Evolutionary conservation across 129 eudicot species (phyloP), one percentile per base, ranked within the genome.

Genomic region (Cynara cardunculus): DNA sequence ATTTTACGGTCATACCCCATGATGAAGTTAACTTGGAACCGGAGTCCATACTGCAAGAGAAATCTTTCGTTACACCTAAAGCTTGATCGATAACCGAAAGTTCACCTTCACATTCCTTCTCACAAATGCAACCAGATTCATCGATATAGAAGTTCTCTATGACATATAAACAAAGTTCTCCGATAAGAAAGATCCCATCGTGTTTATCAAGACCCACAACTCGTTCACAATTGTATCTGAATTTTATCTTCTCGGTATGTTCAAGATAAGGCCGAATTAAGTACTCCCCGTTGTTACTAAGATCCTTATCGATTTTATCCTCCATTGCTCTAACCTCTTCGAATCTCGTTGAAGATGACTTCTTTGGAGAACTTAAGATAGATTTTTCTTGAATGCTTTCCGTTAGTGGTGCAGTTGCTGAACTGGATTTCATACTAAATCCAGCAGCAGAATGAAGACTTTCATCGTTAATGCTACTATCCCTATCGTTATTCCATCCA

Each of bases 31-130:
- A 88, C 90, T 93, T 91, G 44, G 97, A 89, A 32, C 91, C 89
- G 0, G 96, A 89, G 74, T 92, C 98, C 87, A 82, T 64, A 73
- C 90, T 85, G 81, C 83, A 75, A 30, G 93, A 84, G 28, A 89
- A 86, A 73, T 96, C 99, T 75, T 91, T 96, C 74, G 94, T 92
- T 4, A 96, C 99, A 44, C 99, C 99, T 81, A 96, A 89, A 37
- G 99, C 99, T 88, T 93, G 98, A 86, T 96, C 99, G 74, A 94
- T 94, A 67, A 94, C 84, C n/a, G 98, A 94, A 24, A 94, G 87
- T 32, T 94, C 98, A 82, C 90, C 95, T 84, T 89, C 99, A 25
- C 89, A 87, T 83, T 89, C 99, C 78, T 96, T 96, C 83, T 96
- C 99, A 84, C 93, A 91, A 59, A 96, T 88, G 87, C 99, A 92